phyloP scores from a whole-genome alignment of 23 red algal genomes.

The Agarophyton chilense region DNA sequence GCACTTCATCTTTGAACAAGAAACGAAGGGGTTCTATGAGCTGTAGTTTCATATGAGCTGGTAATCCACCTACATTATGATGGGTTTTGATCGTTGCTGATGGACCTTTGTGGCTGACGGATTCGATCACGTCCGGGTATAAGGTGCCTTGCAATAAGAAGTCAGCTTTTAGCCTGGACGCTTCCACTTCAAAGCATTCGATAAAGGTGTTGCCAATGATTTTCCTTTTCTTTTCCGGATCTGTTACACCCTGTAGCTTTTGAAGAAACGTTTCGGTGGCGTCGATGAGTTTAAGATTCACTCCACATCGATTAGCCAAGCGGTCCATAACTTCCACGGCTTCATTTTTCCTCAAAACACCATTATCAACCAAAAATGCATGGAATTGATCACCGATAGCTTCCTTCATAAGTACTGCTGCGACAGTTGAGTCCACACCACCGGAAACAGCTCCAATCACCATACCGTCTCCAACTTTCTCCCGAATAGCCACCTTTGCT shows the following conservation, averaged over 20 bases:
- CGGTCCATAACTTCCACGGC: conserved; percentile 68
- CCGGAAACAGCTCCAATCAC: conserved; percentile 97
- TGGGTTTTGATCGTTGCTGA: conserved; percentile 99
- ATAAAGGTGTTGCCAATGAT: conserved; percentile 96
- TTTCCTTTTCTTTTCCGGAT: conserved; percentile 96
- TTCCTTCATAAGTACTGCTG: conserved; percentile 82
- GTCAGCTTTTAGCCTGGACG: conserved; percentile 59
- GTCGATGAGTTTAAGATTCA: conserved; percentile 76
- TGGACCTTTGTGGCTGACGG: conserved; percentile 85
- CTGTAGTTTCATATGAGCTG: conserved; percentile 87
- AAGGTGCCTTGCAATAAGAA: conserved; percentile 97
- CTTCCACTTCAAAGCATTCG: conserved; percentile 91
- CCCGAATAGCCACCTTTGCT: conserved; percentile 61
- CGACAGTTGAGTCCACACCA: conserved; percentile 98
- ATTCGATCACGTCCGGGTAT: conserved; percentile 99
- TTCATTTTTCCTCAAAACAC: conserved; percentile 92
- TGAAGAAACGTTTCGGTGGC: conserved; percentile 78
- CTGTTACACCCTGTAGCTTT: conserved; percentile 69
- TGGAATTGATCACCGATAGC: conserved; percentile 93
- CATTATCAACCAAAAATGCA: conserved; percentile 96
- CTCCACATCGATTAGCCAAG: conserved; percentile 71
- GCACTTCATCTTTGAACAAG: conserved; percentile 98
- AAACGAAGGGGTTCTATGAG: conserved; percentile 94
- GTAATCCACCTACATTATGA: conserved; percentile 97
- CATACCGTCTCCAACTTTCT: conserved; percentile 67